Conservation (phyloP, 345 rosid species). For the Crucihimalaya himalaica region DNA sequence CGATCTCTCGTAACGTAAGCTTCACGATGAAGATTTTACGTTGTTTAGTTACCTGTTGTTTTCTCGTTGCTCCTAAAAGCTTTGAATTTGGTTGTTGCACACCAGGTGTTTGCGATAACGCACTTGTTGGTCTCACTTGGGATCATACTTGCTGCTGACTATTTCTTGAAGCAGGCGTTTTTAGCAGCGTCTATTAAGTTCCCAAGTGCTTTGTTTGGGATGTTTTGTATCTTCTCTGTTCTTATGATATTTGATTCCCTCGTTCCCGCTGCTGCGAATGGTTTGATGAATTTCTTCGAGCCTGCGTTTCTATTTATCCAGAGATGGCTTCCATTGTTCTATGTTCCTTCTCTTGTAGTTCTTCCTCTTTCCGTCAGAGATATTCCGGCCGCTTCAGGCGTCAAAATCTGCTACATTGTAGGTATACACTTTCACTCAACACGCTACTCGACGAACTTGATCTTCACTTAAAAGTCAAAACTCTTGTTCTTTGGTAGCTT, state of each 20-base stretch:
- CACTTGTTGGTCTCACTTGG: conserved; percentile 87
- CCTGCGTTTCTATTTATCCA: conserved; percentile 86
- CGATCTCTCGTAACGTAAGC: conserved; percentile 53
- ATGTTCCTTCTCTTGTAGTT: conserved; percentile 87
- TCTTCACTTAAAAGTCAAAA: background rate
- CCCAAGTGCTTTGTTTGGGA: conserved; percentile 93
- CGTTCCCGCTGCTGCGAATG: conserved; percentile 68
- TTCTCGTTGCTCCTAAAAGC: background rate
- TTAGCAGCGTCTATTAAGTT: conserved; percentile 85
- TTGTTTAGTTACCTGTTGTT: background rate
- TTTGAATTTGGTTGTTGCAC: background rate
- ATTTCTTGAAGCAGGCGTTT: conserved; percentile 72
- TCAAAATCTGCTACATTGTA: conserved; percentile 81
- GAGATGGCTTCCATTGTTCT: conserved; percentile 96
- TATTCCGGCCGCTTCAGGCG: conserved; percentile 89
- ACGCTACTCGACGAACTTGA: background rate
- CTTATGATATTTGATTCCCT: conserved; percentile 61
- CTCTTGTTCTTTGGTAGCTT: background rate
- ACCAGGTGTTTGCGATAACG: conserved; percentile 58
- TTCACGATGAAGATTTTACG: background rate
- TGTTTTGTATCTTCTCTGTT: conserved; percentile 93
- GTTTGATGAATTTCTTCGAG: conserved; percentile 76
- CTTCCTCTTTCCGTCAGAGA: conserved; percentile 88
- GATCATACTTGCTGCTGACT: conserved; percentile 75
- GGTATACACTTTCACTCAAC: conserved; percentile 39